Percentiles rank a stretch among this genome's conserved stretches.
These are phyloP conservation scores for Crithidia expoeki DNA, from an alignment of 208 protist species.

Conservation along the genomic window DNA sequence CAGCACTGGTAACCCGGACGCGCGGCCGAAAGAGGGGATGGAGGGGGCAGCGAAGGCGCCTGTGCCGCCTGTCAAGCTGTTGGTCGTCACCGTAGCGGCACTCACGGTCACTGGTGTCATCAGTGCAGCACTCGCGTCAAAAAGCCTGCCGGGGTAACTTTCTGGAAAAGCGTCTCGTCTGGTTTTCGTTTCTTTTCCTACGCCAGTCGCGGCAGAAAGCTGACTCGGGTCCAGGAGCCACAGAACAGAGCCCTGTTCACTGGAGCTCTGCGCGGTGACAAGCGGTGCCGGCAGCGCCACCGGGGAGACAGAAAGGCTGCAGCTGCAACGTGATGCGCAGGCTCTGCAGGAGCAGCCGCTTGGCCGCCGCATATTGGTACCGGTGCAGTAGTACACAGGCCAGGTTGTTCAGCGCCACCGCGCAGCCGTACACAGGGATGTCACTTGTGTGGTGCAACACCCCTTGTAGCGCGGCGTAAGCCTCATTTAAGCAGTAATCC, in stretches of 20 bases:
- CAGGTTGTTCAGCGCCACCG: slow-evolving; percentile 54
- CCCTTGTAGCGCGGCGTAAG: slow-evolving; percentile 19
- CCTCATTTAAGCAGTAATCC: slow-evolving; percentile 32
- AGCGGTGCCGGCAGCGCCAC: slow-evolving; percentile 16
- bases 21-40: too few species aligned
- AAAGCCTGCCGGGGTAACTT: not conserved
- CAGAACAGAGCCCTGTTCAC: slow-evolving; percentile 13
- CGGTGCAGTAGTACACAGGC: slow-evolving; percentile 41
- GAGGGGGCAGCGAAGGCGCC: too few species aligned
- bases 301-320: slow-evolving; percentile 17
- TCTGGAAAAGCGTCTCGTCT: not conserved
- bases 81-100: not conserved
- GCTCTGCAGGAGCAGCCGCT: slow-evolving; percentile 35
- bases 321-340: slow-evolving; percentile 40
- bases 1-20: too few species aligned
- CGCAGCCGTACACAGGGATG: slow-evolving; percentile 46
- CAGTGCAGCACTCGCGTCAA: not conserved
- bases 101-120: not conserved
- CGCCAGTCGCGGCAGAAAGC: not conserved
- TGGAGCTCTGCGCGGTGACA: not conserved
- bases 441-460: slow-evolving; percentile 36
- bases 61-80: too few species aligned
- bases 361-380: slow-evolving; percentile 30
- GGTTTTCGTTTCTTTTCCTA: not conserved
- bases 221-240: not conserved